phyloP scores from a whole-genome alignment of 768 basidiomycete genomes.

The Naganishia vishniacii region DNA sequence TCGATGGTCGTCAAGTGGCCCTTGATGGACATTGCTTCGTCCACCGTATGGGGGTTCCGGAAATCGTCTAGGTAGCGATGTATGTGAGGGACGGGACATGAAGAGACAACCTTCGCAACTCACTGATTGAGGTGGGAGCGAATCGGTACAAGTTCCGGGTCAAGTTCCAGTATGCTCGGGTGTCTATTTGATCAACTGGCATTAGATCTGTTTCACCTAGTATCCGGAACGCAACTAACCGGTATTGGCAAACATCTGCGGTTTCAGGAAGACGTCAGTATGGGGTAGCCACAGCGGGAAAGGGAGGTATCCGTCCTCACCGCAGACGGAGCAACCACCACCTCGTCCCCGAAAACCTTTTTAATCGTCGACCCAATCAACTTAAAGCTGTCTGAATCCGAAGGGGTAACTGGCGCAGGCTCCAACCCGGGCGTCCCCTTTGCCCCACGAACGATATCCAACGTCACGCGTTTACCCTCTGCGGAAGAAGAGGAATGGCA shows the following conservation, averaged over 20 bases:
- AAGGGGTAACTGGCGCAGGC: slow-evolving; percentile 43
- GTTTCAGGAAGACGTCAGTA: background rate
- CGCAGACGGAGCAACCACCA: slow-evolving; percentile 42
- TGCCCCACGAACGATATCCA: slow-evolving; percentile 23
- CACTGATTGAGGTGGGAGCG: slow-evolving; percentile 41
- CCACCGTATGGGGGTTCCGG: slow-evolving; percentile 49
- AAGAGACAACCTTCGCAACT: background rate
- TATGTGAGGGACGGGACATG: background rate
- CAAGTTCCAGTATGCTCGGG: slow-evolving; percentile 40
- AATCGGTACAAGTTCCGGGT: slow-evolving; percentile 49
- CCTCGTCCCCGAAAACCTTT: slow-evolving; percentile 43
- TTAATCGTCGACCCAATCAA: slow-evolving; percentile 46
- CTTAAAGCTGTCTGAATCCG: slow-evolving; percentile 34
- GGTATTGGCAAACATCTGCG: slow-evolving; percentile 43
- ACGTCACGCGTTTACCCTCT: slow-evolving; percentile 33
- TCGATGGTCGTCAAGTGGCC: slow-evolving; percentile 47
- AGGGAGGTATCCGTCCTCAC: too few species aligned
- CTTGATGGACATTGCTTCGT: slow-evolving; percentile 45
- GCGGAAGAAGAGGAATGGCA: background rate
- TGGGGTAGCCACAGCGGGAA: too few species aligned
- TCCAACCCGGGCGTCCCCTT: slow-evolving; percentile 29
- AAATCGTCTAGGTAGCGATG: slow-evolving; percentile 19
- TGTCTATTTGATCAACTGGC: slow-evolving; percentile 25
- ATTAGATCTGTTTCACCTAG: slow-evolving; percentile 1
- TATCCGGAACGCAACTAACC: slow-evolving; percentile 21